Evolutionary conservation across 371 early-diverging fungal species (phyloP).

Genomic region (Mucor sp.): DNA sequence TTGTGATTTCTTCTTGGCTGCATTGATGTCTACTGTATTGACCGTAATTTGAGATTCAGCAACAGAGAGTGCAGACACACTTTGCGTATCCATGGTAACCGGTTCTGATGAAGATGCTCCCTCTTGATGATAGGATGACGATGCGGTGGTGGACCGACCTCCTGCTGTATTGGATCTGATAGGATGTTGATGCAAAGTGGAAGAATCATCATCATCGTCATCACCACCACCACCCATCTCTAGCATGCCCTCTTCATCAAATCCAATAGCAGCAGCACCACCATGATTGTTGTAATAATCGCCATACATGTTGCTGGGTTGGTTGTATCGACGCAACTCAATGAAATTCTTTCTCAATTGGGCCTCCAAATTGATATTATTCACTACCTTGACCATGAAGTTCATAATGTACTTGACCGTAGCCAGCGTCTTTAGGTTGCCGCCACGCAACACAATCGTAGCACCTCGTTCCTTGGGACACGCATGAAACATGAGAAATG

Average conservation of each 20-base stretch:
- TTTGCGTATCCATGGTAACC: constrained; percentile 15
- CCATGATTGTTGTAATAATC: background rate
- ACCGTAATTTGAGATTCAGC: constrained; percentile 29
- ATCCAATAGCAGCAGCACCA: background rate
- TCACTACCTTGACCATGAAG: constrained; percentile 80
- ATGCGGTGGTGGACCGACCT: background rate
- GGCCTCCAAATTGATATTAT: constrained; percentile 83
- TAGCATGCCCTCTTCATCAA: background rate
- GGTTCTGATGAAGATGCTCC: background rate
- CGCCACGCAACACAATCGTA: constrained; percentile 89
- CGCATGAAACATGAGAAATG: constrained; percentile 85
- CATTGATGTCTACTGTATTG: constrained; percentile 13
- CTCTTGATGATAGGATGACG: constrained; percentile 10
- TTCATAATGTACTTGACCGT: constrained; percentile 77
- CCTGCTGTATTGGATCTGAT: background rate
- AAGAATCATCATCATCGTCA: background rate
- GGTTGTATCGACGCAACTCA: constrained; percentile 15
- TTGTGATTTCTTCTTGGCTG: constrained; percentile 21
- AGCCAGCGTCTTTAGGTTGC: constrained; percentile 53
- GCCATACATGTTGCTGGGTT: background rate
- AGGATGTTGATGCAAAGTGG: background rate
- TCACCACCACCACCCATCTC: background rate
- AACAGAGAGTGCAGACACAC: constrained; percentile 24
- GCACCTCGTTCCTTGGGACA: constrained; percentile 81
- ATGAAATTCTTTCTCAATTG: constrained; percentile 25